Percentiles rank a stretch among this genome's conserved stretches.
Conservation (phyloP, 441 rosid genomes). For the Erodium trifolium region DNA sequence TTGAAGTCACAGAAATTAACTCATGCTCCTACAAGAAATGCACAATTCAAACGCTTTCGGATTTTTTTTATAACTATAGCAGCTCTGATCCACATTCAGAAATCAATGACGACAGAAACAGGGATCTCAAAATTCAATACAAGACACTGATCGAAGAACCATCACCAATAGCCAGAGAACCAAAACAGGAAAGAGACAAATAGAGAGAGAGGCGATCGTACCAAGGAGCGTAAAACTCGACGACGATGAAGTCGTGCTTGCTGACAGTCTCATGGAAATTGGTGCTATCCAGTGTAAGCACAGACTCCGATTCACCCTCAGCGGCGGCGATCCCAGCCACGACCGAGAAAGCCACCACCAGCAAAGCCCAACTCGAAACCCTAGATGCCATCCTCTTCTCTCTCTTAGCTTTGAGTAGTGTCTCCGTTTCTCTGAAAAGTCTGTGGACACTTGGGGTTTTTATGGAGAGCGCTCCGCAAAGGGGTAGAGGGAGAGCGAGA, state of each 20-base stretch:
- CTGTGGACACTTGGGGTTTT: not conserved
- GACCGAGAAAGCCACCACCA: slow-evolving; percentile 28
- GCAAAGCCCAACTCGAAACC: slow-evolving; percentile 27
- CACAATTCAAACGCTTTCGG: not conserved
- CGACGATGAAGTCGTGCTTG: slow-evolving; percentile 78
- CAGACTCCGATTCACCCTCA: slow-evolving; percentile 52
- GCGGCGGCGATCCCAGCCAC: slow-evolving; percentile 34
- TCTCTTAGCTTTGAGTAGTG: not conserved
- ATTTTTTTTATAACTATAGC: not conserved
- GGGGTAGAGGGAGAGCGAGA: slow-evolving; percentile 15
- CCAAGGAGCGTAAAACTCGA: slow-evolving; percentile 98
- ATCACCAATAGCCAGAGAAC: not conserved
- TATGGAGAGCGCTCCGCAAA: slow-evolving; percentile 6
- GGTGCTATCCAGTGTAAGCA: slow-evolving; percentile 69
- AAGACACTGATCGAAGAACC: not conserved
- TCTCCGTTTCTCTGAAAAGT: not conserved
- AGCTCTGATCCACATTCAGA: not conserved
- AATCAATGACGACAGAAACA: not conserved
- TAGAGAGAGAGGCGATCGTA: slow-evolving; percentile 19
- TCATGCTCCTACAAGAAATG: not conserved
- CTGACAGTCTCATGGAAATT: slow-evolving; percentile 67
- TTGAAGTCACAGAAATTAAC: too few relatives aligned
- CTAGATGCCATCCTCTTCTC: slow-evolving; percentile 28
- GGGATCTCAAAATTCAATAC: not conserved
- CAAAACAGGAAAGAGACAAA: not conserved